Evolutionary conservation across 768 basidiomycete species (phyloP).

Genomic region (Clitopilus hobsonii): DNA sequence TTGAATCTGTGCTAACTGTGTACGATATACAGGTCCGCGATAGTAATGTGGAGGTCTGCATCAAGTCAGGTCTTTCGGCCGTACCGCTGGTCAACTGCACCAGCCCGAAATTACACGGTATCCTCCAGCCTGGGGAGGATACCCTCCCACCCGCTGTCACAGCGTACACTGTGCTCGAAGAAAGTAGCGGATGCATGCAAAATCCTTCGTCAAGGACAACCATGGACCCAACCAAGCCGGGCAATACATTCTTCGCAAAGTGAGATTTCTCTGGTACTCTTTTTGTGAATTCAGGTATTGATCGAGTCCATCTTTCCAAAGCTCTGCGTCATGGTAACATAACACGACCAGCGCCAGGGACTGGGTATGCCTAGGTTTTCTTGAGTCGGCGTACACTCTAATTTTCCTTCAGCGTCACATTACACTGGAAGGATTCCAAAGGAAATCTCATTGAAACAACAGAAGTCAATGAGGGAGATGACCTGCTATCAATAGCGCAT

Average conservation of each 20-base stretch:
- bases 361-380: conserved; percentile 43
- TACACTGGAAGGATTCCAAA: conserved; percentile 88
- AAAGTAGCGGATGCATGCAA: background rate
- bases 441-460: conserved; percentile 81
- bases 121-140: no score
- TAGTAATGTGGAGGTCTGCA: background rate
- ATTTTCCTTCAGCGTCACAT: conserved; percentile 58
- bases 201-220: background rate
- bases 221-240: background rate
- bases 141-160: no score
- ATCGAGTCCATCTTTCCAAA: conserved; percentile 4
- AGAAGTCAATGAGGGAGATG: conserved; percentile 92
- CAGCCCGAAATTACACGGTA: background rate
- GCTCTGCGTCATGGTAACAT: conserved; percentile 43
- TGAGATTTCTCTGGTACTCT: conserved; percentile 2
- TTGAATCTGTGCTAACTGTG: background rate
- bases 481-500: conserved; percentile 85
- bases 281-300: background rate
- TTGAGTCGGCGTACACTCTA: background rate
- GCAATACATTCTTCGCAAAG: conserved; percentile 11
- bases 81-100: background rate
- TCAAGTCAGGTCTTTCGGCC: background rate
- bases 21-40: background rate
- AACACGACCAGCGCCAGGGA: conserved; percentile 60
- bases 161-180: background rate